A percentile compares a stretch with the other conserved stretches of the same genome.
Conservation (phyloP, 129 eudicot genomes). For the Saposhnikovia divaricata region DNA sequence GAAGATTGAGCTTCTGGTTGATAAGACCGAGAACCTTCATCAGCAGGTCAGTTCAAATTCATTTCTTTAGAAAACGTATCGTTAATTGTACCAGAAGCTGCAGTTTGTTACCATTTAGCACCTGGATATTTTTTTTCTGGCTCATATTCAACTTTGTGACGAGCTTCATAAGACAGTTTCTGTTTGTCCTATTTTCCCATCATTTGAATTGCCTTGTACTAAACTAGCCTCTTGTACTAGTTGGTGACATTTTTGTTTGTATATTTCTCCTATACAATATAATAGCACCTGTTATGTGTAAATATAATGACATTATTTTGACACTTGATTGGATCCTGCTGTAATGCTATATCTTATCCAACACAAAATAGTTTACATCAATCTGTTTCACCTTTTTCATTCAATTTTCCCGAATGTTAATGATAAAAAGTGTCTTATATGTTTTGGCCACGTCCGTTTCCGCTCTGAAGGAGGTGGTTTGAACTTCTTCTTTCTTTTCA, state of each 20-base stretch:
- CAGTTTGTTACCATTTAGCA: neutral
- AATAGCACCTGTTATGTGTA: neutral
- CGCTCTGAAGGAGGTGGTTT: too few species aligned
- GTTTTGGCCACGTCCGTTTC: too few species aligned
- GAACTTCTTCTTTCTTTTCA: too few species aligned
- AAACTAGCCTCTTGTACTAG: neutral
- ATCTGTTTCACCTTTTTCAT: neutral
- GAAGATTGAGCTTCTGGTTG: conserved; percentile 44
- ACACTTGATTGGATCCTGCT: neutral
- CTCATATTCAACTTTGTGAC: neutral
- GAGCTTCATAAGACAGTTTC: neutral
- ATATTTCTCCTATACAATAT: neutral
- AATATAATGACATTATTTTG: too few species aligned
- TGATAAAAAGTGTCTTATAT: neutral
- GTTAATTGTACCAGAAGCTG: neutral
- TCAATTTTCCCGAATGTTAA: neutral
- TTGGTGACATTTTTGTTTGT: neutral
- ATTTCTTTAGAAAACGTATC: neutral
- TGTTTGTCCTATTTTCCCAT: neutral
- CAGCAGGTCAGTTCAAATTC: conserved; percentile 21
- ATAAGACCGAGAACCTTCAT: conserved; percentile 45
- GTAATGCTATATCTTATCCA: neutral
- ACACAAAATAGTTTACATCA: neutral
- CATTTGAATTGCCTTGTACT: neutral
- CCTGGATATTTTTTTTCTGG: neutral